Base-by-base conservation (phyloP, 345 rosid species). In the Eucalyptus regnans region DNA sequence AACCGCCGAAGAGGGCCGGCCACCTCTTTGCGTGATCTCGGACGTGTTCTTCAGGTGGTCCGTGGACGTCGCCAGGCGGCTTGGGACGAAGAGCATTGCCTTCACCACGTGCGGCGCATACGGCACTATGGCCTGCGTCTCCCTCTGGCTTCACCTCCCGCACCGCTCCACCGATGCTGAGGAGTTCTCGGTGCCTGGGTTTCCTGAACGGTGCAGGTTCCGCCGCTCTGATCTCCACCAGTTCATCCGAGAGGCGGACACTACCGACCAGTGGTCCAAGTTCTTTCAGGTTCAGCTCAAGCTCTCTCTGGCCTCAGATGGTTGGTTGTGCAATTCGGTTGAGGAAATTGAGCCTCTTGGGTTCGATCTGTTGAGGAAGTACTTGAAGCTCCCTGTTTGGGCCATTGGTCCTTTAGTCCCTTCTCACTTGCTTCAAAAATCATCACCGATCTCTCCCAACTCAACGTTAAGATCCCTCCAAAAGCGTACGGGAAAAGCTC, bases 121-220 rank as follows among this genome's bases (percentile, higher is more conserved):
- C 9, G 94, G 94, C 3, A 68, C 89, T 37, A 20, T 92, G 71
- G 94, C 93, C 29, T 92, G 68, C 71, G 15, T 81, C 1, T 95
- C 95, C 23, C 2, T 94, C 18, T 94, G 94, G 96, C 66, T 91
- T 56, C 91, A 91, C 89, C 94, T 94, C 54, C 94, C 95, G 16
- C 95, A 93, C 51, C 89, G 89, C 25, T 54, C 49, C 15, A 88
- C 88, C 1, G 90, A 88, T 64, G 88, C 89, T 11, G 89, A 92
- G 16, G 92, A 94, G 89, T 94, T 95, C 48, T 33, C 29, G 12
- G 25, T 90, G 31, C 94, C 93, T 3, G 95, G 95, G 0, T 95
- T 95, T 86, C 95, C 94, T 2, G 93, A 94, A 11, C 60, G 89
- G 13, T 92, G 87, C 13, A 90, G 87, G 14, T 92, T 95, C 49